phyloP scores from a whole-genome alignment of 768 basidiomycete genomes.

The Xerocomellus amylosporus region DNA sequence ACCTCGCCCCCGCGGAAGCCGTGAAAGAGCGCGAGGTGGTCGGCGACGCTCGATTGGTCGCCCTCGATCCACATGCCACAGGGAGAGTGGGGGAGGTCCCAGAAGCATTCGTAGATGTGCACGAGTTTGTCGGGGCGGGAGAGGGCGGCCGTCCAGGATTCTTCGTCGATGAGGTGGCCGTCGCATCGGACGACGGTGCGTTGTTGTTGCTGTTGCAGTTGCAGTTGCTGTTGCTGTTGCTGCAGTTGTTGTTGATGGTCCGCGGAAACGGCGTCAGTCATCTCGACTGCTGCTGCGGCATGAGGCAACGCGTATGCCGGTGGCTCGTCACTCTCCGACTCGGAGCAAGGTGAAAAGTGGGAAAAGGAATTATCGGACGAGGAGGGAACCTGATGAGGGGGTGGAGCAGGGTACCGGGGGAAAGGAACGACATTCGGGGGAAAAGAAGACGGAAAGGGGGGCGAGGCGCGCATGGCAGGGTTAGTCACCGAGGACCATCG shows the following conservation, averaged over 20 bases:
- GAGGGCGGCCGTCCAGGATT: slow-evolving; percentile 24
- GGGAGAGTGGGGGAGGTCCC: slow-evolving; percentile 23
- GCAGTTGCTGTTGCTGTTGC: slow-evolving; percentile 1
- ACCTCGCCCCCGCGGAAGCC: slow-evolving; percentile 31
- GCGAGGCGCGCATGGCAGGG: slow-evolving; percentile 23
- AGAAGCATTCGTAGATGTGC: slow-evolving; percentile 33
- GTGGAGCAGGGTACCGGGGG: slow-evolving; percentile 15
- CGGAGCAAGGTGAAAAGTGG: slow-evolving; percentile 19
- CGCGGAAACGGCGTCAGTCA: slow-evolving; percentile 4
- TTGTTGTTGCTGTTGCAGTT: neutral
- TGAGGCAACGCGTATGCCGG: slow-evolving; percentile 12
- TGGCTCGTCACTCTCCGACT: slow-evolving; percentile 25
- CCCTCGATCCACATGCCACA: slow-evolving; percentile 37
- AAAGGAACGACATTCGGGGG: slow-evolving; percentile 16
- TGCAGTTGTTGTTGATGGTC: slow-evolving; percentile 4
- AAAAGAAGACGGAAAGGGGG: slow-evolving; percentile 15
- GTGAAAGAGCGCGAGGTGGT: slow-evolving; percentile 32
- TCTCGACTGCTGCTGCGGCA: slow-evolving; percentile 22
- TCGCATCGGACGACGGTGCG: slow-evolving; percentile 28
- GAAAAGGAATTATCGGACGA: slow-evolving; percentile 13
- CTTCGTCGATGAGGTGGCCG: slow-evolving; percentile 27
- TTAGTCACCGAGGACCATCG: slow-evolving; percentile 33
- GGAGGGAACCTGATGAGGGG: neutral
- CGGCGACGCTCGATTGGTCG: slow-evolving; percentile 33
- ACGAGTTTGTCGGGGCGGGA: slow-evolving; percentile 22